A percentile compares a stretch with the other conserved stretches of the same genome.
Evolutionary conservation across 192 early-diverging fungal genomes (phyloP).

Genomic region (Entophlyctis luteolus): DNA sequence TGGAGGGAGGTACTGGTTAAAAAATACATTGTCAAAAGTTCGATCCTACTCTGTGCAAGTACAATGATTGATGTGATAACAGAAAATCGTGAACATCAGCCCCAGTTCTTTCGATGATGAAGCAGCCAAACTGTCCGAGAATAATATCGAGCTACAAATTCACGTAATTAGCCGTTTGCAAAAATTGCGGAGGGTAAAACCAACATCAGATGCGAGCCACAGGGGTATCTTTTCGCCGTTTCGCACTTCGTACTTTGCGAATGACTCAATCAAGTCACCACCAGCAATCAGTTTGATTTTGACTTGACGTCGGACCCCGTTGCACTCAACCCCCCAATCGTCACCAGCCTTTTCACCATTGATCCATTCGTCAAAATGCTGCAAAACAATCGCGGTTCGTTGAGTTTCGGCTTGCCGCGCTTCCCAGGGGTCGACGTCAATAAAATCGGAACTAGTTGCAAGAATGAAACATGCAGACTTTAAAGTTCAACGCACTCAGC

Average conservation of each 20-base stretch:
- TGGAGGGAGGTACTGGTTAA: no score
- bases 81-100: slow-evolving; percentile 91
- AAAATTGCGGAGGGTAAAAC: slow-evolving; percentile 17
- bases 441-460: slow-evolving; percentile 55
- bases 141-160: slow-evolving; percentile 75
- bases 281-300: slow-evolving; percentile 92
- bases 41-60: slow-evolving; percentile 69
- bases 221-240: slow-evolving; percentile 27
- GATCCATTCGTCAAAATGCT: slow-evolving; percentile 90
- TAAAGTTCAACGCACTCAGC: slow-evolving; percentile 49
- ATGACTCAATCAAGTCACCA: slow-evolving; percentile 93
- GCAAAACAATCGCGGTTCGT: slow-evolving; percentile 83
- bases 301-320: slow-evolving; percentile 48
- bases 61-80: slow-evolving; percentile 83
- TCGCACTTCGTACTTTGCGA: slow-evolving; percentile 51
- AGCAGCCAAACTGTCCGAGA: slow-evolving; percentile 82
- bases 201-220: slow-evolving; percentile 63
- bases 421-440: slow-evolving; percentile 98
- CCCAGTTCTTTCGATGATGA: slow-evolving; percentile 93
- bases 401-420: slow-evolving; percentile 71
- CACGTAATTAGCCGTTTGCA: no score
- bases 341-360: slow-evolving; percentile 60
- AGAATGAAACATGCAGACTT: background rate
- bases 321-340: slow-evolving; percentile 50
- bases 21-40: background rate